Evolutionary conservation across 768 basidiomycete species (phyloP).

Genomic region (Grammothele lineata): DNA sequence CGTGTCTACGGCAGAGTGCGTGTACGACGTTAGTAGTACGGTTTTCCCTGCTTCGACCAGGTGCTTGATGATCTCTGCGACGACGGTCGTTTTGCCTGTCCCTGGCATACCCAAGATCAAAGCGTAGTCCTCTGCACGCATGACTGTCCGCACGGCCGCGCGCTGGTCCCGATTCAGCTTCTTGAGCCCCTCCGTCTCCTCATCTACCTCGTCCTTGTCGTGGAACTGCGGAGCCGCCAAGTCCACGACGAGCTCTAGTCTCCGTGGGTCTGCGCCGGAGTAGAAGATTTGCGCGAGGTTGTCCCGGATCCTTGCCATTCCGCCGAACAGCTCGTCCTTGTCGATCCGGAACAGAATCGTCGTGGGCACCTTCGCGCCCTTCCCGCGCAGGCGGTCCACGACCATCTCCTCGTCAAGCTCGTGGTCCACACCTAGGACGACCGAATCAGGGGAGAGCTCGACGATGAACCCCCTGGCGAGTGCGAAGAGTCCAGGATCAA

Average conservation of each 20-base stretch:
- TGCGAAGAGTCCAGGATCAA: constrained; percentile 83
- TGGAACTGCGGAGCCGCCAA: constrained; percentile 65
- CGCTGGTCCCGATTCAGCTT: constrained; percentile 68
- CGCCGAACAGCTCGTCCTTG: constrained; percentile 85
- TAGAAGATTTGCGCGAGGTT: constrained; percentile 91
- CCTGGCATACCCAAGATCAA: constrained; percentile 97
- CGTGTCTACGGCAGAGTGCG: constrained; percentile 98
- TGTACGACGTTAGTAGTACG: constrained; percentile 88
- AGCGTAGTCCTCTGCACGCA: constrained; percentile 85
- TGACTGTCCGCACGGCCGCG: constrained; percentile 65
- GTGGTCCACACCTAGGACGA: constrained; percentile 84
- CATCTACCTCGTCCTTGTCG: constrained; percentile 25
- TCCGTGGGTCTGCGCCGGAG: constrained; percentile 61
- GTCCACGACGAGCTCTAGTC: constrained; percentile 79
- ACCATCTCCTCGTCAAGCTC: constrained; percentile 53
- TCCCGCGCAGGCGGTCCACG: constrained; percentile 24
- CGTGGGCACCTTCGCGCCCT: constrained; percentile 18
- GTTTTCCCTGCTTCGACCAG: constrained; percentile 81
- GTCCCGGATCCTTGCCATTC: constrained; percentile 84
- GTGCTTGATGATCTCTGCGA: constrained; percentile 79
- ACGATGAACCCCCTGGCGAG: constrained; percentile 82
- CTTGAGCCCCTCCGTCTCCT: constrained; percentile 17
- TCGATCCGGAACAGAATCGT: constrained; percentile 75
- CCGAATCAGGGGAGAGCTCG: constrained; percentile 55
- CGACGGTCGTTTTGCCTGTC: constrained; percentile 95